phyloP scores from a whole-genome alignment of 2,329 filamentous ascomycete species.

The Aureobasidium sp. region DNA sequence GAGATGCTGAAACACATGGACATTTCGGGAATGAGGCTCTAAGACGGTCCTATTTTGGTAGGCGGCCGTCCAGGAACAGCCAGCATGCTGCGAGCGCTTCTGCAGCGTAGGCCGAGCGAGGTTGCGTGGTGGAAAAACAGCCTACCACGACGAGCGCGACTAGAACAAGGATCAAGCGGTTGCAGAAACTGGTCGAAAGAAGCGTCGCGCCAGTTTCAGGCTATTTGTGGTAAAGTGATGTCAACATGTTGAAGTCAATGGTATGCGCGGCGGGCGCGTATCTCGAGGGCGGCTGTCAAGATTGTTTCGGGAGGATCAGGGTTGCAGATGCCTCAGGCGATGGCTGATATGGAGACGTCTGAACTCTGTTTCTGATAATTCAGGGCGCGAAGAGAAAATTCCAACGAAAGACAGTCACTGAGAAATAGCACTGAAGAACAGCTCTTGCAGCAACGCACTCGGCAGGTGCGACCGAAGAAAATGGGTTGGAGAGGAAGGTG shows the following conservation, averaged over 20 bases:
- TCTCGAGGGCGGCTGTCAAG: not conserved
- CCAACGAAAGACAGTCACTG: not conserved
- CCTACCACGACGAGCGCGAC: conserved; percentile 19
- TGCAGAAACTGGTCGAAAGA: conserved; percentile 17
- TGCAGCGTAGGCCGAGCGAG: not conserved
- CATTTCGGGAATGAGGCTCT: not conserved
- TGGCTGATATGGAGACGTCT: not conserved
- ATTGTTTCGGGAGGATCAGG: not conserved
- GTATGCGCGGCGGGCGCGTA: conserved; percentile 11
- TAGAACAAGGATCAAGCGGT: conserved; percentile 20
- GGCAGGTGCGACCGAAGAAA: not conserved
- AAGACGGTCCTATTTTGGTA: conserved; percentile 8
- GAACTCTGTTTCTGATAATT: not conserved
- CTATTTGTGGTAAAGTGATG: conserved; percentile 8
- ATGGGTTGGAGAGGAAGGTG: not conserved
- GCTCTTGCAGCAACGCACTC: not conserved
- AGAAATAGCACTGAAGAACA: not conserved
- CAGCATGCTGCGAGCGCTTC: conserved; percentile 3
- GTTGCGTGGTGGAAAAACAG: conserved; percentile 4
- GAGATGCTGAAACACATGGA: conserved; percentile 5
- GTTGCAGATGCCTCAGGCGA: not conserved
- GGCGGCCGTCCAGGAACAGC: not conserved
- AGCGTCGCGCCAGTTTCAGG: conserved; percentile 28
- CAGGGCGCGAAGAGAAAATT: not conserved
- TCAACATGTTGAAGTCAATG: conserved; percentile 1